Conservation (phyloP, 2,329 filamentous ascomycete genomes). For the Keithomyces neogunnii region DNA sequence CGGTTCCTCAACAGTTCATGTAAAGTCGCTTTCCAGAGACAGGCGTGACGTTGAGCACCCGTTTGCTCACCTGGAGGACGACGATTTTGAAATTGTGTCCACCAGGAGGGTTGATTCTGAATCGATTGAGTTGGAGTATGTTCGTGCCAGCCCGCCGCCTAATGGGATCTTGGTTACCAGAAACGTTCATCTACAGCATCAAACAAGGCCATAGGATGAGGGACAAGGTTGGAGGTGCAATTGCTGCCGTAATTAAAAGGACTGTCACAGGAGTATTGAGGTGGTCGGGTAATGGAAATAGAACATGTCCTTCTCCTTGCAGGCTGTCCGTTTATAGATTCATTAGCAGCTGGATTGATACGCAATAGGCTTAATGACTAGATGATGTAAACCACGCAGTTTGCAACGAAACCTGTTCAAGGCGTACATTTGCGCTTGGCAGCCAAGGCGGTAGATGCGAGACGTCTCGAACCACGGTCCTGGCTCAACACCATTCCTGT, state of each 20-base stretch:
- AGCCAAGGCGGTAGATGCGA: not conserved
- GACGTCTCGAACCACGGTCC: not conserved
- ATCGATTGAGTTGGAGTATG: not conserved
- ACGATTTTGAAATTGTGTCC: not conserved
- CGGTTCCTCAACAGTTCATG: not conserved
- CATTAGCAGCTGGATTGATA: no score
- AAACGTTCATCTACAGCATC: not conserved
- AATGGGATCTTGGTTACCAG: not conserved
- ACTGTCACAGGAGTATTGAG: not conserved
- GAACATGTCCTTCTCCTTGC: constrained; percentile 8
- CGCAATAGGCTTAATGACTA: no score
- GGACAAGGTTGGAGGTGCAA: not conserved
- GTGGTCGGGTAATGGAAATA: constrained; percentile 9
- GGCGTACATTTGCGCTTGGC: no score
- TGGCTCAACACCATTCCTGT: not conserved
- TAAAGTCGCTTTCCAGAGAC: not conserved
- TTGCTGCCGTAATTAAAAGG: not conserved
- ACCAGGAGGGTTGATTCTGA: not conserved
- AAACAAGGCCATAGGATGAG: not conserved
- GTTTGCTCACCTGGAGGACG: not conserved
- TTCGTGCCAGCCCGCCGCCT: not conserved
- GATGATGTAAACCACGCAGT: no score
- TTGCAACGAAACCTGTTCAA: no score
- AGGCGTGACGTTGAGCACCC: not conserved
- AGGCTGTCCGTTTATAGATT: not conserved